Evolutionary conservation across 306 rosid species (phyloP), one percentile per base, ranked within the genome.

Genomic region (Cotoneaster glaucophyllus): DNA sequence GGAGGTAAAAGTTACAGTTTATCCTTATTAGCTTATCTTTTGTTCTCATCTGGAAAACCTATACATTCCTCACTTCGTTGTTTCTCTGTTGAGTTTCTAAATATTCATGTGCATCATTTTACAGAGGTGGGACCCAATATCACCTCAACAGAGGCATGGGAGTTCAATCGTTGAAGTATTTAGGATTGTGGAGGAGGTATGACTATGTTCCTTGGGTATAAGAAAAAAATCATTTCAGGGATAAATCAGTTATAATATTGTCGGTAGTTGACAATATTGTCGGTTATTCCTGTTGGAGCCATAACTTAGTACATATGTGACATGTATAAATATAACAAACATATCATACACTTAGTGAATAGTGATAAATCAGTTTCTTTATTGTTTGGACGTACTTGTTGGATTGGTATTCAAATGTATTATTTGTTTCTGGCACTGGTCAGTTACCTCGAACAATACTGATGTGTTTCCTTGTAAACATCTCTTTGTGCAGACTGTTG

Each of bases 181-280:
- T 88, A 88, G 99, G 84, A 95, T 95, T 63, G 93, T 95, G 39
- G 99, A 95, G 87, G 99, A 95, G 99, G 99, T 95, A 87, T 75
- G 74, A 54, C 62, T 66, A 64, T 31, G 59, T 41, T 52, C 45
- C 63, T 26, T 41, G 68, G 58, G 48, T 64, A 17, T 28, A 61
- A 7, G 41, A 37, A 37, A 37, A 37, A 37, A 37, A 7, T 37
- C 41, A 7, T 37, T 37, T 6, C 7, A 37, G 41, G 41, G 41
- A 37, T 37, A 37, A 2, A 37, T 7, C 41, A 37, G 41, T 37
- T 37, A 37, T 37, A 37, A 37, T 37, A 37, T 34, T 34, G 39
- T 34, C 8, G 39, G 44, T 39, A 39, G 43, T 7, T 8, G 43
- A 39, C 64, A 59, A 25, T 57, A 22, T 59, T 24, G 17, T 58